phyloP scores from a whole-genome alignment of 768 basidiomycete species.

The Mycena albidolilacea region DNA sequence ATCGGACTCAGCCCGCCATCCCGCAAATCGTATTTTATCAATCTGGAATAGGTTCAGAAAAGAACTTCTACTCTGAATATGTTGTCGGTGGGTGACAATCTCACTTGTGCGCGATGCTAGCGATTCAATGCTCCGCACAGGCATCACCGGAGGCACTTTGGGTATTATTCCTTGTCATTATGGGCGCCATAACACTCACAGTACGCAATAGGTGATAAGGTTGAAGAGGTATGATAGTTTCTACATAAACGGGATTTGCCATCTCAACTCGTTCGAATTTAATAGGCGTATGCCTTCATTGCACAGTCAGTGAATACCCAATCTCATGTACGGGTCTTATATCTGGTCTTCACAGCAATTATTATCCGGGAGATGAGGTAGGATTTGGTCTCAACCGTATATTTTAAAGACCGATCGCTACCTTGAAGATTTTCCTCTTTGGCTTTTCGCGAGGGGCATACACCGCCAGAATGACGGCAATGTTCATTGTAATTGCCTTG shows the following conservation, averaged over 20 bases:
- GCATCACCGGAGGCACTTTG: conserved; percentile 73
- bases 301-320: conserved; percentile 70
- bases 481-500: conserved; percentile 66
- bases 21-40: conserved; percentile 79
- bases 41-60: conserved; percentile 71
- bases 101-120: background rate
- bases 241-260: background rate
- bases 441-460: conserved; percentile 74
- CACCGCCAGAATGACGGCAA: conserved; percentile 81
- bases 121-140: conserved; percentile 49
- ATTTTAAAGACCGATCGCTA: conserved; percentile 6
- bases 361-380: conserved; percentile 80
- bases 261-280: background rate
- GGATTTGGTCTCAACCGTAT: conserved; percentile 8
- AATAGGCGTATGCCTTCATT: conserved; percentile 67
- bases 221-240: conserved; percentile 71
- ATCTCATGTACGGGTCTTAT: background rate
- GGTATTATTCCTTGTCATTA: conserved; percentile 55
- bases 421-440: conserved; percentile 77
- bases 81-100: conserved; percentile 64
- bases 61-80: conserved; percentile 70
- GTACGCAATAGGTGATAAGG: conserved; percentile 68
- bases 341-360: conserved; percentile 65
- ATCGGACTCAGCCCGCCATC: conserved; percentile 57
- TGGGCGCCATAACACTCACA: conserved; percentile 7